Evolutionary conservation across 1,139 yeast species (phyloP).

Genomic region (Diutina neorugosa): DNA sequence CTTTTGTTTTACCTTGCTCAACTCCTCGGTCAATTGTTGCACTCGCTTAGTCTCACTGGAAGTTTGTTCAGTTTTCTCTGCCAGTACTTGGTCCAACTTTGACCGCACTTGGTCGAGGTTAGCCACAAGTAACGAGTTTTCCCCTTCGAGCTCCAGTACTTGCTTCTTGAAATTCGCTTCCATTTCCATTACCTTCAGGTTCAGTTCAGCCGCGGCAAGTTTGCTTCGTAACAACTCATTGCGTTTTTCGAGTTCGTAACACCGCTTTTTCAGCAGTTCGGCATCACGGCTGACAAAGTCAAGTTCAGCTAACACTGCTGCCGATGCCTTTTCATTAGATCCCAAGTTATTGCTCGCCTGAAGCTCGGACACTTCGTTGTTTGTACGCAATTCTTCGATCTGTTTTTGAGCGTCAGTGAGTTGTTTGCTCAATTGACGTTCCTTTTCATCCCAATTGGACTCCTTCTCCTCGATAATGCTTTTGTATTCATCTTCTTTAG

Average conservation of each 20-base stretch:
- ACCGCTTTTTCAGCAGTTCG: constrained; percentile 58
- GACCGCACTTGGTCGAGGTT: constrained; percentile 43
- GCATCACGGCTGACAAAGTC: constrained; percentile 65
- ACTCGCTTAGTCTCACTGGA: constrained; percentile 35
- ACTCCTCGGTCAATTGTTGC: constrained; percentile 35
- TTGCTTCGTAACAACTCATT: constrained; percentile 65
- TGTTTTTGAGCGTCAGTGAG: constrained; percentile 34
- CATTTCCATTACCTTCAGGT: constrained; percentile 20
- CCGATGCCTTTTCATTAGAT: constrained; percentile 14
- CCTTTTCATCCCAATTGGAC: constrained; percentile 44
- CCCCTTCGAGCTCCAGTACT: constrained; percentile 49
- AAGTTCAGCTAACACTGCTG: constrained; percentile 36
- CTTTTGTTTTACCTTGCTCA: constrained; percentile 34
- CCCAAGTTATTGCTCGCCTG: constrained; percentile 12
- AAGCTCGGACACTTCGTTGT: constrained; percentile 41
- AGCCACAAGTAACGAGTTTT: constrained; percentile 53
- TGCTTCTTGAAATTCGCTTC: constrained; percentile 27
- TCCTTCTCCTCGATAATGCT: constrained; percentile 53
- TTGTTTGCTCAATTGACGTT: constrained; percentile 30
- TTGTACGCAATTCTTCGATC: constrained; percentile 41
- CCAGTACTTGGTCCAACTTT: constrained; percentile 17
- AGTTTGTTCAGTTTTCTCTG: constrained; percentile 21
- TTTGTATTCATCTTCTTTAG: constrained; percentile 52
- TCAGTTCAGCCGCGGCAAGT: constrained; percentile 38
- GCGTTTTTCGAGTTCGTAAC: constrained; percentile 61